Base-by-base conservation (phyloP, 2,329 filamentous ascomycete genomes). In the Diaporthe vaccinii region DNA sequence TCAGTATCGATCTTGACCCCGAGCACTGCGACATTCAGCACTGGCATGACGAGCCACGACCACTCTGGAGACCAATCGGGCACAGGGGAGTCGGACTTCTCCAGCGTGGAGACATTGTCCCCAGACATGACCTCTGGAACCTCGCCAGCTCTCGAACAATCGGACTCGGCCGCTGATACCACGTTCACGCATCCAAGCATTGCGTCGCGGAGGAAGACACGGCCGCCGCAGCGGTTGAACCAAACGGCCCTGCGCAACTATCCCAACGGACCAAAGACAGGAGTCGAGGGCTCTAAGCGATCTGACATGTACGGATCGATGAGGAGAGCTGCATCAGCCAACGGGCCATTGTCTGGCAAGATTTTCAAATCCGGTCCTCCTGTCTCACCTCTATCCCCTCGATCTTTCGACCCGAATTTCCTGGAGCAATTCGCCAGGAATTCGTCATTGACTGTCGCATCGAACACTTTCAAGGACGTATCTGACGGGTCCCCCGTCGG, bases 261-360 rank as follows among this genome's bases (percentile, higher is more conserved):
- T 55, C 85, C 87, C 0, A 85, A 82, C 36, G 84, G 83, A 4
- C 86, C 88, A 10, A 88, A 87, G 80, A 87, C 87, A 0, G 87
- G 84, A 2, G 78, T 87, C 7, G 89, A 91, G n/a, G 80, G 84
- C 72, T 79, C 84, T 25, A 85, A 86, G 78, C 83, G 87, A 44
- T 78, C 82, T 25, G 88, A 90, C 34, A 82, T 84, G 25, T 82
- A 85, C 2, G 85, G 85, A 75, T 86, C 88, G 2, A 89, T 91
- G 82, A 86, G 89, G 34, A 87, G 89, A 57, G 89, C 90, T 58
- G 86, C 87, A 20, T 91, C 89, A 3, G 85, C 87, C 12, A 87
- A 85, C 5, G 87, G 89, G 8, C 81, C 78, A 67, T 80, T 85
- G 61, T 77, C 82, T 49, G 84, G 83, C 17, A 82, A 86, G 28